Conservation (phyloP, 768 basidiomycete species). For the Saitozyma sp. region DNA sequence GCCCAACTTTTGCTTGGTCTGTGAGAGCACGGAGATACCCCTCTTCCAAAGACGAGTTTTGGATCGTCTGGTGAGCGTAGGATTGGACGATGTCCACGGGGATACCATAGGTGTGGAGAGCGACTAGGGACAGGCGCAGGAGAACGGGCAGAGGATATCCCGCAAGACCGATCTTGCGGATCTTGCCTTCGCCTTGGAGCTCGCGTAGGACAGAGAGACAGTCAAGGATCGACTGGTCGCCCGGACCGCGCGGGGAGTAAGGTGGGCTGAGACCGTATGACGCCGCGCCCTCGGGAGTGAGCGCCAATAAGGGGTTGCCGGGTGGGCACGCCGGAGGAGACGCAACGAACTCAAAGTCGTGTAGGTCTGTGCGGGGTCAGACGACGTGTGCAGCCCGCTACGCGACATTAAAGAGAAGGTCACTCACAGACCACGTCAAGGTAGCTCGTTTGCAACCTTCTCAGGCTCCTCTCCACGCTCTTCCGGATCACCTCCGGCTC, state of each 20-base stretch:
- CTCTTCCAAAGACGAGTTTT: conserved; percentile 34
- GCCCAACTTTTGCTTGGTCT: conserved; percentile 25
- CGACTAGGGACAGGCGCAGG: conserved; percentile 45
- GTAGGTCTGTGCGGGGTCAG: conserved; percentile 41
- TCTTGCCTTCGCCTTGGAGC: conserved; percentile 41
- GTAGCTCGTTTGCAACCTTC: conserved; percentile 43
- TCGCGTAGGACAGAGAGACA: conserved; percentile 32
- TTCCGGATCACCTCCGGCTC: conserved; percentile 32
- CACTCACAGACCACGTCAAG: conserved; percentile 53
- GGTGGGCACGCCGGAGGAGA: conserved; percentile 20
- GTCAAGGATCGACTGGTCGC: conserved; percentile 23
- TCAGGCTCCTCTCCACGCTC: conserved; percentile 47
- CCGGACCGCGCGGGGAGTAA: conserved; percentile 18
- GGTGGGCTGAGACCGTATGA: conserved; percentile 17
- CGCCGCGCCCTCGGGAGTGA: conserved; percentile 12
- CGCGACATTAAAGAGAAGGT: neutral
- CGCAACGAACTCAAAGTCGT: conserved; percentile 51
- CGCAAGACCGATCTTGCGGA: conserved; percentile 48
- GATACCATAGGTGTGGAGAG: conserved; percentile 17
- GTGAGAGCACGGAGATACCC: conserved; percentile 39
- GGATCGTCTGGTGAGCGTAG: conserved; percentile 51
- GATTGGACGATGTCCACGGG: conserved; percentile 49
- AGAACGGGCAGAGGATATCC: conserved; percentile 51
- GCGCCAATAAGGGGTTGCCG: conserved; percentile 28
- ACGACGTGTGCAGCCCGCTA: neutral